Percentiles rank a stretch among this genome's conserved stretches.
phyloP scores from a whole-genome alignment of 2,329 filamentous ascomycete genomes.

The Didymellaceae sp. region DNA sequence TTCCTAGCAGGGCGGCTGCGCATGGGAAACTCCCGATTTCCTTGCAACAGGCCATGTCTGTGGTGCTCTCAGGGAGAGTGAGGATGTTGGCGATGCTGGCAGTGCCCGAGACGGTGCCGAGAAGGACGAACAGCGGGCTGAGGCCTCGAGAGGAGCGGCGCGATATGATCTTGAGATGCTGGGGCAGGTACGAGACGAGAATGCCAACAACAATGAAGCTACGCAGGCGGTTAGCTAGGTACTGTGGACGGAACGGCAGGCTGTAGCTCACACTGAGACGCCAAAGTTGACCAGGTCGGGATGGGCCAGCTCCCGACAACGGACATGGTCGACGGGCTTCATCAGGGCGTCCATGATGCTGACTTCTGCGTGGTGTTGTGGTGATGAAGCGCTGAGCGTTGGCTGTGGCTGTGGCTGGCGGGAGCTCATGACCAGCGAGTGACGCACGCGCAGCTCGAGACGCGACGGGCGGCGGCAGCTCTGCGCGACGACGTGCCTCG shows the following conservation, averaged over 20 bases:
- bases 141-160: slow-evolving; percentile 90
- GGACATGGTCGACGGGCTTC: slow-evolving; percentile 9
- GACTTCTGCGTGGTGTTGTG: background rate
- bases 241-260: background rate
- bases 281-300: slow-evolving; percentile 60
- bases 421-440: slow-evolving; percentile 9
- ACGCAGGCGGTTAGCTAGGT: slow-evolving; percentile 23
- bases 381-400: background rate
- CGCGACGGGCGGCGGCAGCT: too few relatives aligned
- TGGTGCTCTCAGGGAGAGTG: slow-evolving; percentile 79
- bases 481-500: slow-evolving; percentile 16
- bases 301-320: slow-evolving; percentile 60
- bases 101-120: slow-evolving; percentile 90
- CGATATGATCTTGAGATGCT: slow-evolving; percentile 89
- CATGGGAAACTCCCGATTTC: slow-evolving; percentile 83
- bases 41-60: slow-evolving; percentile 85
- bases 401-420: too few relatives aligned
- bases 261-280: slow-evolving; percentile 58
- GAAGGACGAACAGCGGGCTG: slow-evolving; percentile 90
- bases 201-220: slow-evolving; percentile 85
- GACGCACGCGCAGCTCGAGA: too few relatives aligned
- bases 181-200: slow-evolving; percentile 89
- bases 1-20: slow-evolving; percentile 82
- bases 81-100: slow-evolving; percentile 92
- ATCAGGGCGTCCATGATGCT: slow-evolving; percentile 2